phyloP scores from a whole-genome alignment of 306 rosid species.

The Nissolia schottii region DNA sequence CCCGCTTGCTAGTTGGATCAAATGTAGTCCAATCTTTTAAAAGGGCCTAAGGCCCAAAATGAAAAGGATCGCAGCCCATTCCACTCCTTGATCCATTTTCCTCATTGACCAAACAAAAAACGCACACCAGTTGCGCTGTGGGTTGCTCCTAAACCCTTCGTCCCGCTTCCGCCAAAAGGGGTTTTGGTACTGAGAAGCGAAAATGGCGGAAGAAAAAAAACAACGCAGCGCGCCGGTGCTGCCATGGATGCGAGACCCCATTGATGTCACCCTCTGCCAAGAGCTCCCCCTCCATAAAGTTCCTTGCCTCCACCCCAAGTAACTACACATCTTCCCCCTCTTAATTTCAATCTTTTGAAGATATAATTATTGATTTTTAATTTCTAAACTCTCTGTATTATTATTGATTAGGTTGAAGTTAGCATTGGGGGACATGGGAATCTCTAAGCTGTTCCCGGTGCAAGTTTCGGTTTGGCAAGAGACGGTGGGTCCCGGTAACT shows the following conservation, averaged over 20 bases:
- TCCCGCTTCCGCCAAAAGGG: not conserved
- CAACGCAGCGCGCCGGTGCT: slow-evolving; percentile 47
- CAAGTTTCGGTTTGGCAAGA: slow-evolving; percentile 90
- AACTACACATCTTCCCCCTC: not conserved
- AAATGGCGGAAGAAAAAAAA: slow-evolving; percentile 53
- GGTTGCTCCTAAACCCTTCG: not conserved
- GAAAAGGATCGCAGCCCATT: too few species aligned
- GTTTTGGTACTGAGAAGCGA: not conserved
- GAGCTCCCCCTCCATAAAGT: slow-evolving; percentile 44
- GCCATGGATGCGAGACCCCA: slow-evolving; percentile 94
- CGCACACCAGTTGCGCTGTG: not conserved
- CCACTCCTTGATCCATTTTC: not conserved
- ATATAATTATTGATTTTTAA: not conserved
- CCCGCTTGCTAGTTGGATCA: too few species aligned
- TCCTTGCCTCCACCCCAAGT: slow-evolving; percentile 54
- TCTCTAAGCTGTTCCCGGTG: slow-evolving; percentile 67
- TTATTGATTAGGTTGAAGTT: slow-evolving; percentile 48
- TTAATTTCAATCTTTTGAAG: not conserved
- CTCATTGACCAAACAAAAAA: not conserved
- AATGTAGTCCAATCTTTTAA: too few species aligned
- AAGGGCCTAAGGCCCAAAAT: too few species aligned
- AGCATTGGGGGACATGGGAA: slow-evolving; percentile 53
- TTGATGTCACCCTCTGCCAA: slow-evolving; percentile 50
- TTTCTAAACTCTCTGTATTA: not conserved
- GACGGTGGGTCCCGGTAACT: slow-evolving; percentile 79